Base-by-base conservation (phyloP, 164 flowering plant genomes). In the Magnolia officinalis region DNA sequence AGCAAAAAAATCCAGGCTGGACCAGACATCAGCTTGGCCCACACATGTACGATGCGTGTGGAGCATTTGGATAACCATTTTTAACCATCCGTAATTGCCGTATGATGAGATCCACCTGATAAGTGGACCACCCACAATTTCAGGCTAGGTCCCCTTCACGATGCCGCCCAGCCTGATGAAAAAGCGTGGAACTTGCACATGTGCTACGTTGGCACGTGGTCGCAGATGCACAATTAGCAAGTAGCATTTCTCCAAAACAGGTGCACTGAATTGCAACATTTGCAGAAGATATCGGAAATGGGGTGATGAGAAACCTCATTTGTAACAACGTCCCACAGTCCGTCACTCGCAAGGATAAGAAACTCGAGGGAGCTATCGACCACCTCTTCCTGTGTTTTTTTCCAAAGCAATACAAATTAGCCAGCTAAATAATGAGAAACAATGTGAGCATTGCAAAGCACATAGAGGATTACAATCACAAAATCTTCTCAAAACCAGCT, bases 261-360 rank as follows among this genome's bases (percentile, higher is more conserved):
- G 45, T 3, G 45, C 45, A 37, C 6, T 37, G 45, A 37, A 37
- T 37, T 37, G 61, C 18, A 11, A 55, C 61, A 55, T 9, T 1
- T 37, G 61, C 16, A 16, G 7, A 14, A 18, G 50, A 68, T 7
- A 26, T 18, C 14, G n/a, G 11, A 31, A 37, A 11, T 21, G 24
- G 21, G 45, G 50, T 16, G 7, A 29, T 16, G 72, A 50, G 55
- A 75, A 71, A 94, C 98, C 92, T 94, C 96, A 81, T 94, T 94
- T 24, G 96, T 78, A 77, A 94, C 96, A 24, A 94, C 98, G 86
- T 94, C 98, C 98, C 97, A 92, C 49, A 92, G 86, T 63, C 98
- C 98, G 85, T 95, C 98, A 80, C 98, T 95, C 8, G 98, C 98
- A 75, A 95, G 90, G 81, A 95, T 95, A 77, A 95, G 97, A 84